Conservation (phyloP, 257 asterid species). For the Verbascum thapsus region DNA sequence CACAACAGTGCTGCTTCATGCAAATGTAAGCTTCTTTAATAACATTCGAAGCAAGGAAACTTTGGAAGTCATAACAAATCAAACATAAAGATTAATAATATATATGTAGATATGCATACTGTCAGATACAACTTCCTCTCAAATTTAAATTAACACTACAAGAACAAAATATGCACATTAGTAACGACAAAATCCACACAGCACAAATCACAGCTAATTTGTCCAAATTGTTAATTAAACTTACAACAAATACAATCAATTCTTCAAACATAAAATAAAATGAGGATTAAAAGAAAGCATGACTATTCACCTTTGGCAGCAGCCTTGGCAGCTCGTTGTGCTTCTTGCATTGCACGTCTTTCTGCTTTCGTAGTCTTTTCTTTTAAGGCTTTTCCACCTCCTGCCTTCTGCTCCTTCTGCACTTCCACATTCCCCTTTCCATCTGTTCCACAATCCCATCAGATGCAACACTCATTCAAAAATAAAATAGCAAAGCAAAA, state of each 20-base stretch:
- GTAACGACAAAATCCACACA: not conserved
- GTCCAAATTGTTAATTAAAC: not conserved
- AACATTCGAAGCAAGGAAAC: not conserved
- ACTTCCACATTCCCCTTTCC: constrained; percentile 48
- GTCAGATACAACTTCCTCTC: not conserved
- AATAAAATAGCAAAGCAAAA: not conserved
- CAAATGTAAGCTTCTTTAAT: not conserved
- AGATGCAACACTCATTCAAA: constrained; percentile 3
- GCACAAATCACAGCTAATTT: not conserved
- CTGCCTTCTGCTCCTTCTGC: constrained; percentile 50
- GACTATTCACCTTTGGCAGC: constrained; percentile 65
- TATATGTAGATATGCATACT: not conserved
- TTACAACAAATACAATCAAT: not conserved
- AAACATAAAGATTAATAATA: constrained; percentile 3
- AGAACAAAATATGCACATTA: not conserved
- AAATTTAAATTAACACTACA: not conserved
- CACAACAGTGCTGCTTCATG: constrained; percentile 14
- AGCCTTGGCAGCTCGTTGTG: constrained; percentile 92
- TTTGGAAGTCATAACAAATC: not conserved
- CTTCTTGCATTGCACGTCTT: constrained; percentile 94
- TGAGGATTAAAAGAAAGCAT: not conserved
- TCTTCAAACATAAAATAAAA: not conserved
- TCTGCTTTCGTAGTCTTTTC: constrained; percentile 91
- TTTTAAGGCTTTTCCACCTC: constrained; percentile 55
- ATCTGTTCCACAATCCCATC: constrained; percentile 46